These are phyloP conservation scores for Rubus idaeus DNA, from an alignment of 306 rosid species.

Conservation along the genomic window DNA sequence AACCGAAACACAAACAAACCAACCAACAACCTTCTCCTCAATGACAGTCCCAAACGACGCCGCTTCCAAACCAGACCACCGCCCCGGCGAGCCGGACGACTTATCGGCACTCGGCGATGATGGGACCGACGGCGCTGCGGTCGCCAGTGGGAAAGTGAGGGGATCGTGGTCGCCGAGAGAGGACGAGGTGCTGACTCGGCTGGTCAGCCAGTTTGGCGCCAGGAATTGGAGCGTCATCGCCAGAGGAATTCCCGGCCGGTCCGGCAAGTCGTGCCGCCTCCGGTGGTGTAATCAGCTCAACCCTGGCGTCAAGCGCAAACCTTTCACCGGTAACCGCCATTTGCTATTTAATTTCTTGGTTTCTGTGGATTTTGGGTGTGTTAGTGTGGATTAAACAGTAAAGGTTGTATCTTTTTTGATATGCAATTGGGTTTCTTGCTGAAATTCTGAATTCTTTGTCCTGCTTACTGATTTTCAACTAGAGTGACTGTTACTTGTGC, in stretches of 20 bases:
- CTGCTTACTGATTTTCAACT: not conserved
- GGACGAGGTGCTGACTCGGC: conserved; percentile 49
- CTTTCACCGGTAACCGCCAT: conserved; percentile 51
- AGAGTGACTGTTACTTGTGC: not conserved
- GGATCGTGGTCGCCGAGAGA: conserved; percentile 80
- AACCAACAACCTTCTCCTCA: not conserved
- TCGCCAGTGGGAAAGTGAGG: conserved; percentile 42
- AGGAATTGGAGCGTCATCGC: conserved; percentile 83
- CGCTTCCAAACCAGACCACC: conserved; percentile 16
- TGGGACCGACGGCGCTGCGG: not conserved
- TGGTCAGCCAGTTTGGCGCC: conserved; percentile 70
- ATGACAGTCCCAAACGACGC: conserved; percentile 29
- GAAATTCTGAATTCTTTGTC: not conserved
- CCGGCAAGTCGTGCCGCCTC: conserved; percentile 89
- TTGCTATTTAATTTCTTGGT: not conserved
- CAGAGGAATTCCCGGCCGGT: conserved; percentile 67
- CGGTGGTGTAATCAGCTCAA: conserved; percentile 90
- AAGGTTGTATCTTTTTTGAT: not conserved
- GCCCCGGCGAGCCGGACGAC: conserved; percentile 19
- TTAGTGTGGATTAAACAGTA: no score
- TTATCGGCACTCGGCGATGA: not conserved
- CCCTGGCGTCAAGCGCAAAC: conserved; percentile 76
- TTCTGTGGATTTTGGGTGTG: not conserved
- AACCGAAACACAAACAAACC: not conserved
- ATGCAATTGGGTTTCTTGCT: not conserved